These are phyloP conservation scores for Blumeria hordei DNA, from an alignment of 2,329 filamentous ascomycete genomes.

Conservation along the genomic window DNA sequence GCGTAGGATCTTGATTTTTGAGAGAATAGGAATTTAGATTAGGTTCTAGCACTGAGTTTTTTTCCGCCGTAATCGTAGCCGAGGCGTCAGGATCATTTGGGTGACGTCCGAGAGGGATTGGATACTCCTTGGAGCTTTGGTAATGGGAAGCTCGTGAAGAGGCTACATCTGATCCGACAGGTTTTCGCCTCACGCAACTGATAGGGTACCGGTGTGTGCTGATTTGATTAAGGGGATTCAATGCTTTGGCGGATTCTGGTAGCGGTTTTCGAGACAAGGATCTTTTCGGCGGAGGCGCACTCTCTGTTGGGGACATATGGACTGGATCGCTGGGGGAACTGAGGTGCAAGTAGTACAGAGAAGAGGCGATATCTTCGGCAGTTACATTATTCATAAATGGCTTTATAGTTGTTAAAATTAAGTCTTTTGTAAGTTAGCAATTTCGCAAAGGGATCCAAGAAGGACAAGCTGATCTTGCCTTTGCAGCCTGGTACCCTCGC, in stretches of 20 bases:
- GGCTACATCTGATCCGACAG: background rate
- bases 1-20: too few relatives aligned
- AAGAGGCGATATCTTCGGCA: slow-evolving; percentile 62
- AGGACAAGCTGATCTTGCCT: slow-evolving; percentile 27
- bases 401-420: slow-evolving; percentile 56
- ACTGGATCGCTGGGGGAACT: slow-evolving; percentile 19
- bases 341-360: slow-evolving; percentile 77
- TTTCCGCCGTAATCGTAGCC: too few relatives aligned
- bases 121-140: too few relatives aligned
- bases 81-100: too few relatives aligned
- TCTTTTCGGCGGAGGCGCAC: slow-evolving; percentile 3
- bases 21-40: too few relatives aligned
- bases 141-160: too few relatives aligned
- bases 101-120: too few relatives aligned
- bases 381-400: slow-evolving; percentile 76
- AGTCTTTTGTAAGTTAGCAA: slow-evolving; percentile 4
- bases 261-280: slow-evolving; percentile 14
- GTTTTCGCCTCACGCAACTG: slow-evolving; percentile 3
- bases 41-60: too few relatives aligned
- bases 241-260: slow-evolving; percentile 6
- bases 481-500: slow-evolving; percentile 75
- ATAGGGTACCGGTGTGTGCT: too few relatives aligned
- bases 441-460: background rate
- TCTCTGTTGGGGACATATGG: too few relatives aligned
- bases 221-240: slow-evolving; percentile 7